phyloP scores from a whole-genome alignment of 2,329 filamentous ascomycete genomes.

The Dactylellina leptospora region DNA sequence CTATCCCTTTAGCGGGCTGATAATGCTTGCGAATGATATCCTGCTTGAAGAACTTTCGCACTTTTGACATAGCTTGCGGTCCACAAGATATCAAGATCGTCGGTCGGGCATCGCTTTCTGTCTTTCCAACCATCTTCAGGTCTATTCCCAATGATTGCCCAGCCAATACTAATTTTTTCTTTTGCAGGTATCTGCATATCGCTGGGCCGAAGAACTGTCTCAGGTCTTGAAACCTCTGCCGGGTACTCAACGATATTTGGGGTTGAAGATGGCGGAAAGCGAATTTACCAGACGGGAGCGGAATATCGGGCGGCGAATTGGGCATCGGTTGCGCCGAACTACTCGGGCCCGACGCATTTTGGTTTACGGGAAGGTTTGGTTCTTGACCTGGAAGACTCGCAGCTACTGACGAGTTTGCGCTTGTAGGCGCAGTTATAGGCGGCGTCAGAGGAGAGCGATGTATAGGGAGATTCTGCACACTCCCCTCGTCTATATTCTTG shows the following conservation, averaged over 20 bases:
- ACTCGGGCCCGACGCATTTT: no score
- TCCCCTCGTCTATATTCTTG: no score
- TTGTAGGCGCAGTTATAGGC: no score
- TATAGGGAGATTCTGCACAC: no score
- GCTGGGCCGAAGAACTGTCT: not conserved
- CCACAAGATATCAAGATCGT: slow-evolving; percentile 55
- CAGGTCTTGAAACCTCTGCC: not conserved
- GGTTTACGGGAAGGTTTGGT: no score
- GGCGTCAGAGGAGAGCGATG: no score
- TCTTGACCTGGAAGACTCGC: no score
- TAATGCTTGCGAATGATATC: slow-evolving; percentile 31
- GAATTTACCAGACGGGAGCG: not conserved
- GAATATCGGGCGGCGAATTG: not conserved
- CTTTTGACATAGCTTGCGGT: slow-evolving; percentile 18
- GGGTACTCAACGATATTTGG: not conserved
- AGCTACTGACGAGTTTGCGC: no score
- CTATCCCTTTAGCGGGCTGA: slow-evolving; percentile 17
- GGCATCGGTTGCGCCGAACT: no score
- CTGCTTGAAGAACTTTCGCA: slow-evolving; percentile 53
- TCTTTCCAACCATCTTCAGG: slow-evolving; percentile 54
- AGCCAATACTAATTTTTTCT: not conserved
- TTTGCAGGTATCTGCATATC: not conserved
- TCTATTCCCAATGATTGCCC: slow-evolving; percentile 41
- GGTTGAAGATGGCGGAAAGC: not conserved
- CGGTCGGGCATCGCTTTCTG: slow-evolving; percentile 45